Base-by-base conservation (phyloP, 805 yeast genomes). In the Tetrapisispora taiwanensis region DNA sequence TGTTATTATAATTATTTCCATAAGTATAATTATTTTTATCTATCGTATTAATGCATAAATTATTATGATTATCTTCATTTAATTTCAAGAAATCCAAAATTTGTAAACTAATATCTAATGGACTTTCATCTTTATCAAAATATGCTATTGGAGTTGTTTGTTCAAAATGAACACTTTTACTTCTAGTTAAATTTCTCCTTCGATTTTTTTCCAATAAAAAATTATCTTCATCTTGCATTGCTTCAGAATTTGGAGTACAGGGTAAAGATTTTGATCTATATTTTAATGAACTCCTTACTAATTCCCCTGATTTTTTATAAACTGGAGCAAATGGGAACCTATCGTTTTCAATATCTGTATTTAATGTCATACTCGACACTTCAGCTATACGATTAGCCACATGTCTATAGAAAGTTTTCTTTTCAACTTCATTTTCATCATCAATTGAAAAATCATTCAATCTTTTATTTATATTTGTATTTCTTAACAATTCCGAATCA, bases 271-370 rank as follows among this genome's bases (percentile, higher is more conserved):
- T 67, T 4, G 71, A 61, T 39, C 59, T 45, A 15, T 52, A 47
- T 31, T 57, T 60, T n/a, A 68, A 60, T 10, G 70, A 53, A 17
- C 63, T 53, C 42, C 61, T 61, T 19, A 70, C 82, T 36, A 84
- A 67, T 58, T 87, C 95, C n/a, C 95, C 96, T 0, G 87, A 77
- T 61, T 88, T 88, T 61, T 88, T 89, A 40, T 94, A 78, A 3
- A 41, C 33, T n/a, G 44, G 44, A 18, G 30, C 18, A 15, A 39
- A 17, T 17, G 22, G 32, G 3, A 39, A 31, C 24, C 7, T 17
- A 3, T 33, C 30, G 5, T 12, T 7, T 17, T 31, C 28, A 2
- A 32, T 4, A 31, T 31, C 35, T 20, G 35, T 24, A 10, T 18
- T 8, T 30, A 17, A 6, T 3, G 27, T 17, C 19, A 86, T 75